Base-by-base conservation (phyloP, 495 filamentous ascomycete genomes). In the Hypoxylon fragiforme region DNA sequence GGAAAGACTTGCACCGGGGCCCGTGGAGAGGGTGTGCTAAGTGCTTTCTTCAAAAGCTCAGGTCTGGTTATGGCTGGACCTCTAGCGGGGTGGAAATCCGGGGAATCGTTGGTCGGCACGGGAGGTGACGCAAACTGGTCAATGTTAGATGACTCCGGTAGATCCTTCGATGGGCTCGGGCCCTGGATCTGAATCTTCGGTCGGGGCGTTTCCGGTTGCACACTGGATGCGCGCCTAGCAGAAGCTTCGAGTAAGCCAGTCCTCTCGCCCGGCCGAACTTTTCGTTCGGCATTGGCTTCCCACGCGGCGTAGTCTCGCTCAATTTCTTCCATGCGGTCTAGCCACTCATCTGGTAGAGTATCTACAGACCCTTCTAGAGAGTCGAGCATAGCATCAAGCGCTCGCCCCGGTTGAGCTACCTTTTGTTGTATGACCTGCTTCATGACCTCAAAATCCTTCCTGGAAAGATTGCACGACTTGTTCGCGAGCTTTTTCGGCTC, bases 331-430 rank as follows among this genome's bases (percentile, higher is more conserved):
- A 97, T 81, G 5, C 84, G 77, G 49, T 92, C 89, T 38, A 97
- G 82, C 95, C 95, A 98, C 14, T 71, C 62, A 24, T 95, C 90
- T 0, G 94, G 94, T 7, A 98, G 66, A 2, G 86, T 86, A 59
- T 98, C 94, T 44, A 85, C 76, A 19, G 83, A 78, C 3, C 89
- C 91, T 65, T 96, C 94, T 7, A 97, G 72, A 7, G 82, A 75
- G 61, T 97, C 92, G 5, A 97, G 78, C 79, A 95, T 88, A 9
- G 72, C 77, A 66, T 98, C 94, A 66, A 97, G 74, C 16, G 84
- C 74, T 30, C 79, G 79, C 0, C 90, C 95, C 1, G 89, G 78
- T 13, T 80, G 77, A 26, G 81, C 71, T 13, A 97, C 85, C 44
- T 87, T 88, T 7, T 80, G 72, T 41, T 87, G 80, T 28, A 97